A percentile compares a stretch with the other conserved stretches of the same genome.
Evolutionary conservation across 176 grass and related monocot species (phyloP).

Genomic region (Metroxylon sagu): DNA sequence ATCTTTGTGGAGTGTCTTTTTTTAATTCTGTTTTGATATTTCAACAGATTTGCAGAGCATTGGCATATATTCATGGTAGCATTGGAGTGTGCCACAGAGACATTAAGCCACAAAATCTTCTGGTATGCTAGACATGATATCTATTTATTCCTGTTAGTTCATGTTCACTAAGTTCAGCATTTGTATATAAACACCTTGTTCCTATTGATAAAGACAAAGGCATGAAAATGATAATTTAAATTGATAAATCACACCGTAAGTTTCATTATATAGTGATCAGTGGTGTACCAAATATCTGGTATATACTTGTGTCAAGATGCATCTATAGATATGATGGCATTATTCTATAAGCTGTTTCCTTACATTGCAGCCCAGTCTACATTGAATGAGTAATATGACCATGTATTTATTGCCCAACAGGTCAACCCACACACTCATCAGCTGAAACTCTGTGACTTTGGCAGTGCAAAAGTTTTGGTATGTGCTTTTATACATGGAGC

Average conservation of each 20-base stretch:
- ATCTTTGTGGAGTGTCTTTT: too few species aligned
- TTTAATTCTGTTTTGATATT: not conserved
- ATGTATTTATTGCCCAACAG: constrained; percentile 22
- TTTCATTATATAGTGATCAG: too few species aligned
- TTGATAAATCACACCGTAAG: too few species aligned
- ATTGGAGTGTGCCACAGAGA: constrained; percentile 80
- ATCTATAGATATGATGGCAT: too few species aligned
- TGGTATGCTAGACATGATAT: constrained; percentile 33
- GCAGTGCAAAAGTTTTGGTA: constrained; percentile 79
- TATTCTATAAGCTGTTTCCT: too few species aligned
- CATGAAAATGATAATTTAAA: too few species aligned
- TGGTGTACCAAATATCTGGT: too few species aligned
- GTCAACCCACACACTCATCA: constrained; percentile 78
- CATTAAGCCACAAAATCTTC: constrained; percentile 78
- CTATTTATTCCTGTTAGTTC: not conserved
- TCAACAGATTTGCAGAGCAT: constrained; percentile 62
- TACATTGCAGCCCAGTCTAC: too few species aligned
- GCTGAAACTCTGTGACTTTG: constrained; percentile 72
- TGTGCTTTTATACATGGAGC: not conserved
- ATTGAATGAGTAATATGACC: not conserved
- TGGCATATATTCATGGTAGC: constrained; percentile 70
- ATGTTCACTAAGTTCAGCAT: not conserved
- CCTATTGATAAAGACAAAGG: too few species aligned
- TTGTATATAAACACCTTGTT: too few species aligned
- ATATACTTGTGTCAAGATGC: too few species aligned